These are phyloP conservation scores for Acanthamoeba quina DNA, from an alignment of 208 protist genomes.

Conservation along the genomic window DNA sequence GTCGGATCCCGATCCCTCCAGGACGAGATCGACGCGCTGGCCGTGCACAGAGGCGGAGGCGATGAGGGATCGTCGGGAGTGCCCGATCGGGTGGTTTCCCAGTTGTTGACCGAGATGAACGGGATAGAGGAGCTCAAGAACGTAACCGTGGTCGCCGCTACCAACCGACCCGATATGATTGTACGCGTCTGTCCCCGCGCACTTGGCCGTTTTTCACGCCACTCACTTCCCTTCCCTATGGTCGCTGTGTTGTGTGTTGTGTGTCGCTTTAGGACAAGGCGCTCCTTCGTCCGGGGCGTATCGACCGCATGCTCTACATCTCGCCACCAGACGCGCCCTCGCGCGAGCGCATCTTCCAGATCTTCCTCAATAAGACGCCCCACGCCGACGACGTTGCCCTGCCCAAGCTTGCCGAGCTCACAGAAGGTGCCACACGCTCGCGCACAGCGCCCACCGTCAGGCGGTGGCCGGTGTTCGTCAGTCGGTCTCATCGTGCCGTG, in stretches of 20 bases:
- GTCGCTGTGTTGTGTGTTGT: neutral
- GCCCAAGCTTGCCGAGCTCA: conserved; percentile 74
- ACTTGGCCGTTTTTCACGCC: neutral
- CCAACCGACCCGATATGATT: conserved; percentile 98
- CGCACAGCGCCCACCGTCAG: no score
- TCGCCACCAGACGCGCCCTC: conserved; percentile 90
- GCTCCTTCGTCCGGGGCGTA: conserved; percentile 96
- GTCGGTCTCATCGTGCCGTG: neutral
- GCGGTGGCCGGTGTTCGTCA: neutral
- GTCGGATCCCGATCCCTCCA: neutral
- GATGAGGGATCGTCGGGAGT: conserved; percentile 76
- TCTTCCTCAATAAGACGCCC: conserved; percentile 90
- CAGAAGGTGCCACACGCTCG: conserved; percentile 82
- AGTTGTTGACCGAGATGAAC: conserved; percentile 98
- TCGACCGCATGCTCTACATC: conserved; percentile 96
- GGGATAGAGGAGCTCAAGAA: conserved; percentile 91
- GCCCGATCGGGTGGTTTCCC: conserved; percentile 97
- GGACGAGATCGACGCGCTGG: conserved; percentile 89
- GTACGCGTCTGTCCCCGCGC: conserved; percentile 28
- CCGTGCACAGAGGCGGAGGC: conserved; percentile 70
- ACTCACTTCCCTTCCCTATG: neutral
- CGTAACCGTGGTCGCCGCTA: conserved; percentile 98
- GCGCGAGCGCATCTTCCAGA: conserved; percentile 93
- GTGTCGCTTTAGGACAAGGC: conserved; percentile 90
- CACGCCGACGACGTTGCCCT: conserved; percentile 88